Base-by-base conservation (phyloP, 129 eudicot genomes). In the Helichrysum umbraculigerum region DNA sequence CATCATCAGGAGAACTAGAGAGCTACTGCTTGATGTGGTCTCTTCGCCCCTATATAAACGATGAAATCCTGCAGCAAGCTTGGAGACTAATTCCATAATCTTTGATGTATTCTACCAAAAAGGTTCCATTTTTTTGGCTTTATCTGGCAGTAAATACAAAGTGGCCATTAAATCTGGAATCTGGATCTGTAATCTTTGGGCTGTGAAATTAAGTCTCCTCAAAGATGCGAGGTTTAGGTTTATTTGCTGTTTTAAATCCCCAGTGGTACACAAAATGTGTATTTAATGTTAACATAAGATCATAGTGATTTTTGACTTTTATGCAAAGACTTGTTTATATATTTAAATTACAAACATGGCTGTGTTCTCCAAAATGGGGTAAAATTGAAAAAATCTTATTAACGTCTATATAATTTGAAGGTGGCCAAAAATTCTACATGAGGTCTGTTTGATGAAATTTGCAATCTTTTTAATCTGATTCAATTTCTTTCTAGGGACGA, bases 1-100 rank as follows among this genome's bases (percentile, higher is more conserved):
- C 96, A 42, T 81, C 96, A 21, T 81, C 80, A 12, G 96, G 81
- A 69, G 97, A 91, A 84, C 66, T 94, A 68, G 97, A 84, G 80
- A 86, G 88, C 69, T 94, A 94, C 77, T 83, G 84, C 77, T 81
- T 84, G 75, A 94, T 94, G 97, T 94, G 98, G 98, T 87, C 96
- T 1, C 70, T 94, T 64, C 88, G 96, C 61, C 98, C 97, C 1
- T 94, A 70, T 75, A 72, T 94, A 54, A 79, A 94, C 19, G 88
- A 94, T 62, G 97, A 86, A 33, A 79, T 89, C 60, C 76, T 91
- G 88, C 87, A 54, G 58, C 84, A 83, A 83, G 98, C 93, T 81
- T 86, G 97, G 98, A 81, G 70, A 59, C 83, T 80, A 66, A n/a
- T 91, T 67, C 75, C 79, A 6, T 85, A 84, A 25, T 66, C 11